A percentile compares a stretch with the other conserved stretches of the same genome.
Evolutionary conservation across 805 yeast genomes (phyloP).

Genomic region (Saturnispora zaruensis): DNA sequence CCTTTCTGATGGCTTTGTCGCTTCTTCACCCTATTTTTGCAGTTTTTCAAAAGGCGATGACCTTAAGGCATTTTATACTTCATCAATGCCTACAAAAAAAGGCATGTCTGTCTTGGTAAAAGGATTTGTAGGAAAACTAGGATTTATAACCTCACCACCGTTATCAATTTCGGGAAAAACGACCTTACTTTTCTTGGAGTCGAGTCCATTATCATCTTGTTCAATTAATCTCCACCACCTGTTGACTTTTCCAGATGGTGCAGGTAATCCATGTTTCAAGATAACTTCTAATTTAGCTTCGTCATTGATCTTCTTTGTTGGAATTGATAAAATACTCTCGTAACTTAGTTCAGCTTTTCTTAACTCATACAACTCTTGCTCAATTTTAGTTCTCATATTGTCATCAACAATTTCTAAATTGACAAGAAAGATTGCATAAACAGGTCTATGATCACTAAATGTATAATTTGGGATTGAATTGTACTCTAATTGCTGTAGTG

Average conservation of each 20-base stretch:
- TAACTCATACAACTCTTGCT: conserved; percentile 46
- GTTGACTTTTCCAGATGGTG: conserved; percentile 55
- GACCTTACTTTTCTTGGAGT: conserved; percentile 50
- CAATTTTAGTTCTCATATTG: conserved; percentile 37
- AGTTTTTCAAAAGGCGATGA: no score
- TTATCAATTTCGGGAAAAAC: conserved; percentile 37
- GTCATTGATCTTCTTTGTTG: conserved; percentile 7
- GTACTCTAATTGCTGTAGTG: conserved; percentile 52
- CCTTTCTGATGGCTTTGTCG: no score
- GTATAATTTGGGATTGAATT: conserved; percentile 45
- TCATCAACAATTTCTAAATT: conserved; percentile 61
- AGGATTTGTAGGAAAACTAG: conserved; percentile 64
- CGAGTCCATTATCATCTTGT: conserved; percentile 5
- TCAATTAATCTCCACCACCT: conserved; percentile 80
- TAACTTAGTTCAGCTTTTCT: conserved; percentile 33
- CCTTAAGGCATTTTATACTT: no score
- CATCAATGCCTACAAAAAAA: conserved; percentile 31
- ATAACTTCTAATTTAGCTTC: conserved; percentile 17
- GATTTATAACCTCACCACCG: conserved; percentile 48
- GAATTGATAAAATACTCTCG: conserved; percentile 12
- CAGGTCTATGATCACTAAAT: conserved; percentile 90
- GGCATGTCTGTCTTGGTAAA: conserved; percentile 46
- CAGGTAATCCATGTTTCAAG: conserved; percentile 49
- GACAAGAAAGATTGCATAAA: conserved; percentile 61
- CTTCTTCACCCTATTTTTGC: no score